Percentiles rank a stretch among this genome's conserved stretches.
phyloP scores from a whole-genome alignment of 305 asterid genomes.

The Ilex paraguariensis region DNA sequence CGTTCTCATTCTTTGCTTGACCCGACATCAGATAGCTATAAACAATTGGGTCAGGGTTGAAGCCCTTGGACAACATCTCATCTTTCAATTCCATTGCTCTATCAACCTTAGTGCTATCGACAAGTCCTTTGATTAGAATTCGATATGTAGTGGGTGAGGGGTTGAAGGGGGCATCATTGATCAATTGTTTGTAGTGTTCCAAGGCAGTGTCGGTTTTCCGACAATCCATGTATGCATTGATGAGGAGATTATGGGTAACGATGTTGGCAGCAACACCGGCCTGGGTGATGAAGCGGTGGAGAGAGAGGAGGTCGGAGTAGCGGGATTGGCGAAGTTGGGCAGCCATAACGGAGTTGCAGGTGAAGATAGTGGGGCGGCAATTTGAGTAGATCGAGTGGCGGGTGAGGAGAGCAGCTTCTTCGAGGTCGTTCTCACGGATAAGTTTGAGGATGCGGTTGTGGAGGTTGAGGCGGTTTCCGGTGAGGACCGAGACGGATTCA shows the following conservation, averaged over 20 bases:
- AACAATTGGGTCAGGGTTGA: slow-evolving; percentile 53
- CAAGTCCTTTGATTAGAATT: slow-evolving; percentile 68
- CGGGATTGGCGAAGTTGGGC: slow-evolving; percentile 77
- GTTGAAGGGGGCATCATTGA: slow-evolving; percentile 64
- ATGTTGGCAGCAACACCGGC: slow-evolving; percentile 81
- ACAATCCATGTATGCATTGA: slow-evolving; percentile 84
- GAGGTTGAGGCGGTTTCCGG: slow-evolving; percentile 69
- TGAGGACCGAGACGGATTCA: slow-evolving; percentile 60
- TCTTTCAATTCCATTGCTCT: slow-evolving; percentile 60
- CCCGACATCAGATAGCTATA: slow-evolving; percentile 82
- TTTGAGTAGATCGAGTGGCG: slow-evolving; percentile 90
- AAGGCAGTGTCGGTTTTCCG: slow-evolving; percentile 78
- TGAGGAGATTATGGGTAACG: slow-evolving; percentile 63
- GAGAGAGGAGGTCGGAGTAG: slow-evolving; percentile 75
- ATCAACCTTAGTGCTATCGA: slow-evolving; percentile 54
- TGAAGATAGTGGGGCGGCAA: slow-evolving; percentile 78
- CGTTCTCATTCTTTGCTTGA: slow-evolving; percentile 46
- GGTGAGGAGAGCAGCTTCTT: slow-evolving; percentile 82
- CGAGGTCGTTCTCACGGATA: slow-evolving; percentile 82
- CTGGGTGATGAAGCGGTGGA: slow-evolving; percentile 86
- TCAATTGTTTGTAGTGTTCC: slow-evolving; percentile 79
- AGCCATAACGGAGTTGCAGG: slow-evolving; percentile 75
- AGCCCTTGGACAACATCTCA: slow-evolving; percentile 63
- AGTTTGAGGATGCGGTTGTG: slow-evolving; percentile 70
- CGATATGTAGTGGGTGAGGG: slow-evolving; percentile 76